A percentile compares a stretch with the other conserved stretches of the same genome.
Evolutionary conservation across 257 asterid genomes (phyloP).

Genomic region (Coffea canephora): DNA sequence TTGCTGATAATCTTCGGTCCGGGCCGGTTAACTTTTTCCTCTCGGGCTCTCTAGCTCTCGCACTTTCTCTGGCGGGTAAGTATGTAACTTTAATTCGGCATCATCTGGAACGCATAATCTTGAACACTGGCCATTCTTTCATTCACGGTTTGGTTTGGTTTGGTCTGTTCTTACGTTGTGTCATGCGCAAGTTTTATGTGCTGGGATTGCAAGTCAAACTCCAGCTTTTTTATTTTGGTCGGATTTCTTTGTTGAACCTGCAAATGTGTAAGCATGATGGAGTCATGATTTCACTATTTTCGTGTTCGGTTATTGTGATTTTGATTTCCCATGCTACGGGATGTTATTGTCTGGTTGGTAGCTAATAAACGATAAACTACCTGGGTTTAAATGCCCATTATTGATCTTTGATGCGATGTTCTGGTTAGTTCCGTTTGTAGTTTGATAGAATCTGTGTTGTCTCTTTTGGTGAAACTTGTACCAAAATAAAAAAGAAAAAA

Average conservation of each 20-base stretch:
- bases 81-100: not conserved
- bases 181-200: not conserved
- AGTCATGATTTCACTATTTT: not conserved
- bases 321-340: no score
- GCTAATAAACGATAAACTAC: no score
- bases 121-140: not conserved
- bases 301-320: not conserved
- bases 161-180: not conserved
- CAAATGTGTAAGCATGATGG: not conserved
- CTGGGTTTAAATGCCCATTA: no score
- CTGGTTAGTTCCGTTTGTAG: no score
- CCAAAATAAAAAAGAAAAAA: no score
- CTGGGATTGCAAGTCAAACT: not conserved
- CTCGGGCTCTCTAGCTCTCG: slow-evolving; percentile 68
- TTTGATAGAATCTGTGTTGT: no score
- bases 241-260: not conserved
- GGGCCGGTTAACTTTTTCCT: slow-evolving; percentile 52
- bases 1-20: slow-evolving; percentile 38
- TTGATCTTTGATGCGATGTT: no score
- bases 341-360: no score
- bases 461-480: no score
- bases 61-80: slow-evolving; percentile 64
- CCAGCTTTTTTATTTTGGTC: not conserved
- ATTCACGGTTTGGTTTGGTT: not conserved
- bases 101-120: no score